Evolutionary conservation across 106 monocot genomes (phyloP).

Genomic region (Iris macrosiphon): DNA sequence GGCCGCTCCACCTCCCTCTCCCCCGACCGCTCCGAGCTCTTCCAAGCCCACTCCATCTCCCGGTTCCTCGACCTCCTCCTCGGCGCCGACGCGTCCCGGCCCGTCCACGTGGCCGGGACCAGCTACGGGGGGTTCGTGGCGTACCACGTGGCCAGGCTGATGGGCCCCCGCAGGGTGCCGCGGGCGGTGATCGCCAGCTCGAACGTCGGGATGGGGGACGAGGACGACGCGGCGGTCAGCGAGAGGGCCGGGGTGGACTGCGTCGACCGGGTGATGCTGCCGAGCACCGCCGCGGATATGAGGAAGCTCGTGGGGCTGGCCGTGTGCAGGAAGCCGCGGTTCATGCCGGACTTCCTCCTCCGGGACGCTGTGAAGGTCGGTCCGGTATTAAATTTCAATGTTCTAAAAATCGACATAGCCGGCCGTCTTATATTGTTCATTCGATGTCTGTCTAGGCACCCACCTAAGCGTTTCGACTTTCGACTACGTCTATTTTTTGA

Average conservation of each 20-base stretch:
- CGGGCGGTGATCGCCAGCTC: slow-evolving; percentile 60
- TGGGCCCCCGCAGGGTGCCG: slow-evolving; percentile 20
- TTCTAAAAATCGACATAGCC: too few species aligned
- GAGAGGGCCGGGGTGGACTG: slow-evolving; percentile 21
- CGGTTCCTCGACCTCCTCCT: background rate
- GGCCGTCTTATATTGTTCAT: background rate
- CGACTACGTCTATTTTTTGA: too few species aligned
- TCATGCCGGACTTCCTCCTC: slow-evolving; percentile 35
- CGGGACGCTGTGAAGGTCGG: slow-evolving; percentile 27
- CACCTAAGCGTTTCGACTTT: too few species aligned
- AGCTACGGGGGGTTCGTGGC: slow-evolving; percentile 82
- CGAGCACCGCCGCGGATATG: slow-evolving; percentile 7
- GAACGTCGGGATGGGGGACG: slow-evolving; percentile 31
- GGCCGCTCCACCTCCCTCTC: slow-evolving; percentile 14
- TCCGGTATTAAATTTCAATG: too few species aligned
- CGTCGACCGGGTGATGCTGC: slow-evolving; percentile 27
- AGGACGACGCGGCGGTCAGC: slow-evolving; percentile 27
- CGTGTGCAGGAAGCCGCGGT: slow-evolving; percentile 7
- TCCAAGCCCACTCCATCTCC: slow-evolving; percentile 10
- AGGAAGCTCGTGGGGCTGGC: slow-evolving; percentile 20
- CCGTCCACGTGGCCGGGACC: slow-evolving; percentile 25
- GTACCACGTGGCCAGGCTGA: slow-evolving; percentile 41
- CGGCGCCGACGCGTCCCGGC: background rate
- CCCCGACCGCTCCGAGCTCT: slow-evolving; percentile 7
- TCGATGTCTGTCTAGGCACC: background rate